Evolutionary conservation across 148 eudicot genomes (phyloP), one percentile per base, ranked within the genome.

Genomic region (Amaranthus cruentus): DNA sequence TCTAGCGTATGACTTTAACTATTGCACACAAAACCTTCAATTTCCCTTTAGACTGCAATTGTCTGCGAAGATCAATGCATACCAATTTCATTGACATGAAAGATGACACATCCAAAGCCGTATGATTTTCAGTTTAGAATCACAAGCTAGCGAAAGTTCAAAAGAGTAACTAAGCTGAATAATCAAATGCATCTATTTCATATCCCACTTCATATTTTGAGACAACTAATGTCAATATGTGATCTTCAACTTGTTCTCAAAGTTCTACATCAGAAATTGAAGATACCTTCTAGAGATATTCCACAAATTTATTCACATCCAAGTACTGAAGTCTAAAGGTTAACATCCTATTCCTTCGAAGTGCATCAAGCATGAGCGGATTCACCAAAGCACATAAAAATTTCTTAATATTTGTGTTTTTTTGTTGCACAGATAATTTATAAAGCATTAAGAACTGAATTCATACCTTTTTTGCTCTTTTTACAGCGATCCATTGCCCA

Each of bases 381-480:
- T 43, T 52, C 52, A 6, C 12, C n/a, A 64, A 4, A 52, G 14
- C 13, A 52, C 49, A 68, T 58, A 46, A 38, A 73, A 11, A 52
- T 11, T 4, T 52, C 49, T 9, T 7, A 62, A 15, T 38, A 6
- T 44, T 42, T 53, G 42, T 47, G 38, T 0, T 47, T 2, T 53
- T 1, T 54, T 6, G 2, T 52, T 51, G 56, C 48, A 53, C 47
- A 69, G 4, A 69, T n/a, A n/a, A 11, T 44, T 6, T 9, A 7
- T 7, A 9, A 53, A 53, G 44, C 55, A 56, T 67, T 48, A 56
- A 48, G 43, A 43, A 49, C 58, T 43, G 28, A 47, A 68, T 53
- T 38, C 73, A 67, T 86, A 96, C 99, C 97, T 84, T 92, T 81
- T 87, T 92, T 70, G 97, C 96, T 75, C 99, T 87, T 76, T 96